Conservation (phyloP, 73 alveolate species). For the Stentor roeselii region DNA sequence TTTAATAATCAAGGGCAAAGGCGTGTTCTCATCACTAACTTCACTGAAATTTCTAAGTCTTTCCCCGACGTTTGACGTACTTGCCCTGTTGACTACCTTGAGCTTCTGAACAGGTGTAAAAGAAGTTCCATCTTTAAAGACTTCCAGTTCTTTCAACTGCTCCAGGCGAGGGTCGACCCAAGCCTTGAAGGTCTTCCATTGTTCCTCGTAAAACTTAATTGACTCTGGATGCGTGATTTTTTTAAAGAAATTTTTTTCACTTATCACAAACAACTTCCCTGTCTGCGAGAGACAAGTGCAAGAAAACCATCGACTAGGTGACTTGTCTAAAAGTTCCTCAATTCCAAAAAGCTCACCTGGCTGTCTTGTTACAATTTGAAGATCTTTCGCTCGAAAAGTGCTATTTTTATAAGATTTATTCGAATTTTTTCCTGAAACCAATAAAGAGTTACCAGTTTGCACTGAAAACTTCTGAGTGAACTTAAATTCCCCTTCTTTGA, state of each 20-base stretch:
- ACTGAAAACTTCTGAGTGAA: neutral
- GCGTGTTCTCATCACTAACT: too few species aligned
- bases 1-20: too few species aligned
- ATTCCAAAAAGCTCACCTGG: neutral
- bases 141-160: neutral
- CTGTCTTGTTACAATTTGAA: neutral
- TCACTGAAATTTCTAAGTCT: too few species aligned
- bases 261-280: neutral
- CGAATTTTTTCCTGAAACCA: neutral
- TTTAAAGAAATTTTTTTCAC: neutral
- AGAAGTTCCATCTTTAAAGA: neutral
- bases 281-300: neutral
- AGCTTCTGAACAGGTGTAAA: neutral
- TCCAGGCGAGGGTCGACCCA: neutral
- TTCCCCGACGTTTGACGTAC: too few species aligned
- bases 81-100: too few species aligned
- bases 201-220: neutral
- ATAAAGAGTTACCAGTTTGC: neutral
- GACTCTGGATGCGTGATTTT: neutral
- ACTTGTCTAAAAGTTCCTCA: neutral
- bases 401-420: neutral
- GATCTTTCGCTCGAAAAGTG: neutral
- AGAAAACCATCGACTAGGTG: neutral
- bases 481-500: neutral
- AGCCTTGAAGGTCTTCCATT: neutral